These are phyloP conservation scores for Leccinum huronense DNA, from an alignment of 1,284 basidiomycete genomes.

Conservation along the genomic window DNA sequence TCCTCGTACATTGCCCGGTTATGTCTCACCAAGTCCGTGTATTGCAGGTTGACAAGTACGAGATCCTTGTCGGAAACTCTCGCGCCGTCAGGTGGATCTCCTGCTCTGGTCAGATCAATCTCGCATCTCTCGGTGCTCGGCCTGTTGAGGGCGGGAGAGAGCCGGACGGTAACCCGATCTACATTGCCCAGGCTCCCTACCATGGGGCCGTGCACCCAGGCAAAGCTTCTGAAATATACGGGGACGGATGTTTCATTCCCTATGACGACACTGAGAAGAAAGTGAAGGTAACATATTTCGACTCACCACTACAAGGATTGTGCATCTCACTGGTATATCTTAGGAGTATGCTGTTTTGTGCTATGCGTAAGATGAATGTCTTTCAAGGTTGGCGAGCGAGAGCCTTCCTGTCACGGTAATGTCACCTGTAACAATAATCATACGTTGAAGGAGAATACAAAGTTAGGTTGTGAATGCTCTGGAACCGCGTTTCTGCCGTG, in stretches of 20 bases:
- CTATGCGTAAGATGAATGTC: constrained; percentile 28
- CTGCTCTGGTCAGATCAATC: constrained; percentile 45
- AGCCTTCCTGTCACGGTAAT: not conserved
- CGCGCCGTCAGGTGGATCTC: constrained; percentile 59
- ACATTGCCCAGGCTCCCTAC: constrained; percentile 57
- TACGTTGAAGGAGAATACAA: constrained; percentile 5
- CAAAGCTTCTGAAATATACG: constrained; percentile 52
- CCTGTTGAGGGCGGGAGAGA: constrained; percentile 71
- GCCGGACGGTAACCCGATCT: constrained; percentile 57
- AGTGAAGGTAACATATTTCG: constrained; percentile 29
- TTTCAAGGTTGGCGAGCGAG: not conserved
- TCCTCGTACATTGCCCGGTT: not conserved
- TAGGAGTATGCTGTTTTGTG: constrained; percentile 48
- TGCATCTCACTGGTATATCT: constrained; percentile 12
- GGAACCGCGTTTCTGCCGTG: not conserved
- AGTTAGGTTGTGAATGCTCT: not conserved
- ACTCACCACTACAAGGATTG: not conserved
- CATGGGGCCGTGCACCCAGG: constrained; percentile 57
- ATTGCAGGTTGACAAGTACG: constrained; percentile 54
- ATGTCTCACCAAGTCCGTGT: constrained; percentile 2
- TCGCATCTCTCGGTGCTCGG: constrained; percentile 41
- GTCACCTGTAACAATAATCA: constrained; percentile 13
- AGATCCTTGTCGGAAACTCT: constrained; percentile 66
- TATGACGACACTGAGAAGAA: constrained; percentile 35
- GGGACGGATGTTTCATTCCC: constrained; percentile 47